These are phyloP conservation scores for Rhododendron simsii DNA, from an alignment of 148 eudicot species.

Conservation along the genomic window DNA sequence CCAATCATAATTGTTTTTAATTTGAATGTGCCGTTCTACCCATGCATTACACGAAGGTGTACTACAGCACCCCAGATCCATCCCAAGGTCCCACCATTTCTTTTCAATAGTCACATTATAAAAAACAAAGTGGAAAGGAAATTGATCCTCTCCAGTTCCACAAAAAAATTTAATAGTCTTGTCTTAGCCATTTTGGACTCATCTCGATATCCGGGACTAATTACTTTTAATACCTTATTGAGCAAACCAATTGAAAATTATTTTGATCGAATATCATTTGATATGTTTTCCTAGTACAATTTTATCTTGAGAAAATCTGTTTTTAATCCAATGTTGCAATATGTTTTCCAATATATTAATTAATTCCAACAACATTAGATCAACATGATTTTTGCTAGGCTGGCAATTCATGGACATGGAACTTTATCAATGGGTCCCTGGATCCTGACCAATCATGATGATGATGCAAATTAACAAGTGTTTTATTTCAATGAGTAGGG, in stretches of 20 bases:
- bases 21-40: too few species aligned
- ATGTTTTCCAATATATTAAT: too few species aligned
- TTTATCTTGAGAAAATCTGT: not conserved
- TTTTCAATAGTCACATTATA: not conserved
- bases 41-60: too few species aligned
- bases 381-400: not conserved
- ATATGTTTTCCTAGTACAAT: not conserved
- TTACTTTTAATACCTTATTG: not conserved
- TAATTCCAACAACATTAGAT: too few species aligned
- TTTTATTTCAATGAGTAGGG: not conserved
- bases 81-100: not conserved
- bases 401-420: not conserved
- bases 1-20: too few species aligned
- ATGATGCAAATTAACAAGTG: not conserved
- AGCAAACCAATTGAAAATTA: too few species aligned
- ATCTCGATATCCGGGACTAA: not conserved
- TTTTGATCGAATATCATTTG: too few species aligned
- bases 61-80: too few species aligned
- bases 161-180: too few species aligned
- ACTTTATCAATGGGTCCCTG: not conserved
- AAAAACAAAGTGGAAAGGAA: not conserved
- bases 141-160: not conserved
- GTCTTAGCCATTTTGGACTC: not conserved
- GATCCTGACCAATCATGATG: conserved; percentile 4
- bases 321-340: too few species aligned